phyloP scores from a whole-genome alignment of 2,329 filamentous ascomycete genomes.

The Apiospora saccharicola region DNA sequence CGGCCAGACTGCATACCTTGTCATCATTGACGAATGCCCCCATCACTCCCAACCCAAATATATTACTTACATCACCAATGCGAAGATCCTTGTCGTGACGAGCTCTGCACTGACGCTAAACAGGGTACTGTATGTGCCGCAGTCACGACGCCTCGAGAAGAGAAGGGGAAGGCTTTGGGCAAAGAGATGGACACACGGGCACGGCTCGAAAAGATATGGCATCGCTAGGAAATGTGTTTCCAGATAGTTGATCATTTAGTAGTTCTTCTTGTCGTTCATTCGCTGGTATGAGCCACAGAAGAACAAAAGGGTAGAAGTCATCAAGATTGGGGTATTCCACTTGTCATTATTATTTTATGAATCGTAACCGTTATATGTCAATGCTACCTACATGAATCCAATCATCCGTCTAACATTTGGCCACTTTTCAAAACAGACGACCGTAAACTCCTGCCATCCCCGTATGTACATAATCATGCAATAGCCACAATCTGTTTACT shows the following conservation, averaged over 20 bases:
- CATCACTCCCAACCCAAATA: not conserved
- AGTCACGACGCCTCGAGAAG: not conserved
- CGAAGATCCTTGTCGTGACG: not conserved
- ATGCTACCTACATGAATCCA: slow-evolving; percentile 16
- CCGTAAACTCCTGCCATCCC: not conserved
- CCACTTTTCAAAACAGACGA: not conserved
- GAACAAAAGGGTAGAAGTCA: no score
- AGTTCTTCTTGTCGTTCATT: not conserved
- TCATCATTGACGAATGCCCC: not conserved
- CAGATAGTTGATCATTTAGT: not conserved
- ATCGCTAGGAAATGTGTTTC: not conserved
- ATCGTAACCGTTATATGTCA: not conserved
- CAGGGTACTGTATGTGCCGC: not conserved
- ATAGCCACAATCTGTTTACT: not conserved
- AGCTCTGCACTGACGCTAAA: not conserved
- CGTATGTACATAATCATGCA: slow-evolving; percentile 14
- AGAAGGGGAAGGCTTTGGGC: no score
- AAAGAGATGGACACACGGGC: not conserved
- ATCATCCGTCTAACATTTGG: not conserved
- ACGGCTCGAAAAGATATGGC: not conserved
- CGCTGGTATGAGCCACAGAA: not conserved
- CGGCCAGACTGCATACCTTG: not conserved
- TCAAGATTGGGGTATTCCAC: not conserved
- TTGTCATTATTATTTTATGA: not conserved
- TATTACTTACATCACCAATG: not conserved